Conservation (phyloP, 495 filamentous ascomycete genomes). For the Aspergillus incahuasiensis region DNA sequence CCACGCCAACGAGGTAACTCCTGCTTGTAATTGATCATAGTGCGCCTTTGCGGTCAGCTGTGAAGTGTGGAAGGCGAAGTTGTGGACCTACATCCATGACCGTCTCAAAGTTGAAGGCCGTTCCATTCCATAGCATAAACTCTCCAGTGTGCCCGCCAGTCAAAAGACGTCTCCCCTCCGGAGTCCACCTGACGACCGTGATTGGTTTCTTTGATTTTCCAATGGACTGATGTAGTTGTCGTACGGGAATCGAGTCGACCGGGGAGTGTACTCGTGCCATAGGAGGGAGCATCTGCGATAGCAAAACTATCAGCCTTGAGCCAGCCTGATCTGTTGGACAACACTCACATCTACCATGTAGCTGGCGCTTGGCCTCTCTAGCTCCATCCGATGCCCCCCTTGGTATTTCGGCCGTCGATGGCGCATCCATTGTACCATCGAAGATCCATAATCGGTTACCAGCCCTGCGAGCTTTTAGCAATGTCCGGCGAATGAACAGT, state of each 20-base stretch:
- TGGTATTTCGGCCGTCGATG: constrained; percentile 73
- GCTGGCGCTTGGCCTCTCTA: constrained; percentile 78
- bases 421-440: constrained; percentile 89
- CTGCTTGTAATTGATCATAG: constrained; percentile 63
- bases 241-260: constrained; percentile 78
- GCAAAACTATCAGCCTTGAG: not conserved
- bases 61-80: not conserved
- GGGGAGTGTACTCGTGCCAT: constrained; percentile 64
- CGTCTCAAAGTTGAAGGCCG: constrained; percentile 98
- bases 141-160: constrained; percentile 94
- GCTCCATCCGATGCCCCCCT: constrained; percentile 60
- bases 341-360: constrained; percentile 81
- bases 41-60: constrained; percentile 56
- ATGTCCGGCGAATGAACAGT: not conserved
- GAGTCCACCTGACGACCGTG: constrained; percentile 97
- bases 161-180: constrained; percentile 84
- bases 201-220: constrained; percentile 98
- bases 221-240: constrained; percentile 88
- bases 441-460: constrained; percentile 93
- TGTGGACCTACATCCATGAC: constrained; percentile 71
- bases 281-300: constrained; percentile 75
- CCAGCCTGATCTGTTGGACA: not conserved
- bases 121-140: constrained; percentile 98
- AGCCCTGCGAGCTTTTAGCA: constrained; percentile 39
- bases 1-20: constrained; percentile 82